Conservation (phyloP, 2,329 filamentous ascomycete species). For the Fusarium irregulare region DNA sequence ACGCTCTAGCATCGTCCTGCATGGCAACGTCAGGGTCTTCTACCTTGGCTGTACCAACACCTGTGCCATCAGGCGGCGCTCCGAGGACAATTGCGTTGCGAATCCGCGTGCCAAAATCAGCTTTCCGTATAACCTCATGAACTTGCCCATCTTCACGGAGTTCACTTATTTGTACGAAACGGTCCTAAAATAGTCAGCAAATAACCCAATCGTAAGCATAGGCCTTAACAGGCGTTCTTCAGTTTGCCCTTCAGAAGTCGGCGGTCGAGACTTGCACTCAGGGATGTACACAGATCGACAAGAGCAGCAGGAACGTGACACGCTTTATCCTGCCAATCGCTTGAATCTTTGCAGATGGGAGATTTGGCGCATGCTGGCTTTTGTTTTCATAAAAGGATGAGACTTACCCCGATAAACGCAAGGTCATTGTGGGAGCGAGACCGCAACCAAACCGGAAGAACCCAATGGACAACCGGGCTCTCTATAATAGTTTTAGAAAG, state of each 20-base stretch:
- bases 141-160: constrained; percentile 76
- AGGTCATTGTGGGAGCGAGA: constrained; percentile 80
- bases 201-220: background rate
- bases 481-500: constrained; percentile 82
- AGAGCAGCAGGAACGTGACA: background rate
- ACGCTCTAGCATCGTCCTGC: constrained; percentile 44
- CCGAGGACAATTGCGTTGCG: constrained; percentile 83
- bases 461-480: constrained; percentile 79
- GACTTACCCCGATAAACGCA: constrained; percentile 81
- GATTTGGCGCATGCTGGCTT: background rate
- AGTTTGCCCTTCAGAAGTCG: constrained; percentile 11
- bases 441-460: constrained; percentile 83
- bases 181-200: constrained; percentile 64
- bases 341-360: background rate
- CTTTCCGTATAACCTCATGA: constrained; percentile 79
- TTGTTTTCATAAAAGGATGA: constrained; percentile 27
- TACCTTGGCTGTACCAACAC: constrained; percentile 49
- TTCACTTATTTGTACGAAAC: constrained; percentile 84
- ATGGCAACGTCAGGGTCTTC: constrained; percentile 57
- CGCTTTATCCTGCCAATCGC: background rate
- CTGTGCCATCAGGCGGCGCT: constrained; percentile 49
- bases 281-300: background rate
- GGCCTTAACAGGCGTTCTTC: background rate
- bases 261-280: background rate
- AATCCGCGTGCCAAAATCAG: constrained; percentile 82